Evolutionary conservation across 306 rosid species (phyloP).

Genomic region (Prunus davidiana): DNA sequence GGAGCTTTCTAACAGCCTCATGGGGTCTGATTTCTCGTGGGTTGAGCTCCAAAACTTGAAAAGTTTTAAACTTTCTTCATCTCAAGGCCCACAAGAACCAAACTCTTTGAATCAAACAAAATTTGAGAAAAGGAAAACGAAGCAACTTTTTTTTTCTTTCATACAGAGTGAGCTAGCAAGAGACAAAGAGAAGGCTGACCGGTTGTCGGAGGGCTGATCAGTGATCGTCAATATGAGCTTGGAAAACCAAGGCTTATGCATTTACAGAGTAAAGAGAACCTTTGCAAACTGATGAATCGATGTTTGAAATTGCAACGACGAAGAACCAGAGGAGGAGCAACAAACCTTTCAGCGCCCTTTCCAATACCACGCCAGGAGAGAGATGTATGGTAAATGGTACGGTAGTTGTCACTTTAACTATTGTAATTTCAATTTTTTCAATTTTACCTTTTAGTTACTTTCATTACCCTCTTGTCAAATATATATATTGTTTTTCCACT

Average conservation of each 20-base stretch:
- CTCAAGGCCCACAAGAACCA: not conserved
- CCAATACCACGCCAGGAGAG: too few relatives aligned
- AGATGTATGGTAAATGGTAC: too few relatives aligned
- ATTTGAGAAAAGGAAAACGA: not conserved
- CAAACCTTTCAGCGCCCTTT: too few relatives aligned
- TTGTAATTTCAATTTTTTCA: too few relatives aligned
- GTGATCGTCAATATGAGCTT: not conserved
- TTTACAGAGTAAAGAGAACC: not conserved
- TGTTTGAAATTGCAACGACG: too few relatives aligned
- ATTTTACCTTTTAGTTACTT: too few relatives aligned
- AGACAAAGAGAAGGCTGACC: not conserved
- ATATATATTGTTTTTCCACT: too few relatives aligned
- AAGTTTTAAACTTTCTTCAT: not conserved
- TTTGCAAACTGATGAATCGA: not conserved
- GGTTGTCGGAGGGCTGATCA: not conserved
- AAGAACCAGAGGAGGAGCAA: too few relatives aligned
- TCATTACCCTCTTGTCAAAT: too few relatives aligned
- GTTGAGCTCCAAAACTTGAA: not conserved
- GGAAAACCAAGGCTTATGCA: not conserved
- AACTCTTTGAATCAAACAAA: not conserved
- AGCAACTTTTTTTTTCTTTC: not conserved
- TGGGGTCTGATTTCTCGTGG: constrained; percentile 12
- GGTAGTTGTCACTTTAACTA: too few relatives aligned
- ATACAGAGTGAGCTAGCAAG: not conserved
- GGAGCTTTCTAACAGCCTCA: constrained; percentile 28